Conservation (phyloP, 2,329 filamentous ascomycete genomes). For the Daldinia eschscholtzii region DNA sequence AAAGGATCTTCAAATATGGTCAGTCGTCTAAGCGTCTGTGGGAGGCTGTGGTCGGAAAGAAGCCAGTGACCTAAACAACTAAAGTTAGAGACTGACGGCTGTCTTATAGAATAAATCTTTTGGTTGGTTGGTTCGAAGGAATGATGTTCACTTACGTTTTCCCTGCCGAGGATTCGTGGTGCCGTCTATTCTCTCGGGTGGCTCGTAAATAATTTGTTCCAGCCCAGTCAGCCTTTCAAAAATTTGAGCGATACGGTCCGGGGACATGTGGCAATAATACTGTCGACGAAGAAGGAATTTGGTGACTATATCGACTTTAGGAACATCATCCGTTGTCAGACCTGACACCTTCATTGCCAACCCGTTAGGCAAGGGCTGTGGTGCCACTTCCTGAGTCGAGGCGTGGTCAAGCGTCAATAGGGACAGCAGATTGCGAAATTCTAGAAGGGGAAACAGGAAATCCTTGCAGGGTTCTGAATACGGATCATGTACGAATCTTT, state of each 20-base stretch:
- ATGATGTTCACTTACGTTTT: not conserved
- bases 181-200: not conserved
- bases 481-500: not conserved
- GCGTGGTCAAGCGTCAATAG: too few species aligned
- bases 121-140: not conserved
- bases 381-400: not conserved
- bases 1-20: conserved; percentile 12
- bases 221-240: conserved; percentile 9
- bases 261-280: not conserved
- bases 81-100: not conserved
- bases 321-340: not conserved
- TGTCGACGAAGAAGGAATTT: conserved; percentile 15
- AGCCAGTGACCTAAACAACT: not conserved
- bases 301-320: conserved; percentile 10
- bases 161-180: not conserved
- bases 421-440: not conserved
- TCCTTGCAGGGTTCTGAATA: not conserved
- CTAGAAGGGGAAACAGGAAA: not conserved
- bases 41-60: not conserved
- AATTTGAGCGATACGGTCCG: not conserved
- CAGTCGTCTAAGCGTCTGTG: conserved; percentile 8
- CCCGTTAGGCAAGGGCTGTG: not conserved
- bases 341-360: not conserved
- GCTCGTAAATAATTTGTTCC: conserved; percentile 17
- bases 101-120: not conserved